A percentile compares a stretch with the other conserved stretches of the same genome.
These are phyloP conservation scores for Fragilariopsis cylindrus DNA, from an alignment of 108 stramenopile genomes.

Conservation along the genomic window DNA sequence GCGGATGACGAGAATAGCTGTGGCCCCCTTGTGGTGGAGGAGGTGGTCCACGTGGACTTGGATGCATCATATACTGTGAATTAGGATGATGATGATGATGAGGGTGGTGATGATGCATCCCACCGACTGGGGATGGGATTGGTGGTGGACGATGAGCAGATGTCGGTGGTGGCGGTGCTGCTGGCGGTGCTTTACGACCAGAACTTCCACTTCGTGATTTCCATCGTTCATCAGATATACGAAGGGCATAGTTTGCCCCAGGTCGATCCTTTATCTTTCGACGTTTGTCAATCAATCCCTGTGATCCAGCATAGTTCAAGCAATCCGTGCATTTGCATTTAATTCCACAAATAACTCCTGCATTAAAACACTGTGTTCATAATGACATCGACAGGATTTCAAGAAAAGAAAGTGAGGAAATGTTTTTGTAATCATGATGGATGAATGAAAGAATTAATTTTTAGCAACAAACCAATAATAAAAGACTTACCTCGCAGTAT, in stretches of 20 bases:
- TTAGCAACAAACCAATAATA: neutral
- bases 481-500: constrained; percentile 89
- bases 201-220: constrained; percentile 29
- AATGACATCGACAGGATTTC: neutral
- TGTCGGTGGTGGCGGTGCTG: neutral
- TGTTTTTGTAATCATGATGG: neutral
- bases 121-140: constrained; percentile 18
- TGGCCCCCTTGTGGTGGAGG: constrained; percentile 20
- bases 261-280: constrained; percentile 79
- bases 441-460: neutral
- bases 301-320: constrained; percentile 82
- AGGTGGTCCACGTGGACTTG: constrained; percentile 23
- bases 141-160: constrained; percentile 31
- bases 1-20: constrained; percentile 20
- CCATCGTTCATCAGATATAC: constrained; percentile 66
- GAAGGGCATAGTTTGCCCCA: constrained; percentile 78
- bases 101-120: constrained; percentile 7
- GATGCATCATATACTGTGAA: constrained; percentile 37
- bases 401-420: neutral
- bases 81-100: neutral
- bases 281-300: constrained; percentile 76
- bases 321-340: constrained; percentile 96
- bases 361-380: constrained; percentile 83
- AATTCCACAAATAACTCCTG: constrained; percentile 84
- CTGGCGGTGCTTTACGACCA: constrained; percentile 2